phyloP scores from a whole-genome alignment of 1,284 basidiomycete species.

The Cutaneotrichosporon curvatum region DNA sequence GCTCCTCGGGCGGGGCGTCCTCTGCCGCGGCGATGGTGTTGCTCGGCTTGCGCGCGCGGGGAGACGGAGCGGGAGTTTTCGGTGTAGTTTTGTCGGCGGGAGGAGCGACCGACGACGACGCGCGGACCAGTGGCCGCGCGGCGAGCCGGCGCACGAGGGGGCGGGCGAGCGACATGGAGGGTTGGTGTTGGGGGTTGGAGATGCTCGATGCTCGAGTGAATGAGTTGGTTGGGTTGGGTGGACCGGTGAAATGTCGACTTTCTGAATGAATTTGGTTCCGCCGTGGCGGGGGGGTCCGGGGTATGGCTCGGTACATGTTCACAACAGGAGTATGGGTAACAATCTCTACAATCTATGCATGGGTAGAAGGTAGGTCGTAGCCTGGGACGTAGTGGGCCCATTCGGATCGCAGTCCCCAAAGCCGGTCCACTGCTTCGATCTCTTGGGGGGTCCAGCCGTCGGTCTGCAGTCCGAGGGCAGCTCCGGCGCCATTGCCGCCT shows the following conservation, averaged over 20 bases:
- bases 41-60: constrained; percentile 2
- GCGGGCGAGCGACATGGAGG: constrained; percentile 11
- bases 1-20: neutral
- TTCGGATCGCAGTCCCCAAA: constrained; percentile 18
- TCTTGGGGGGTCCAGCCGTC: constrained; percentile 22
- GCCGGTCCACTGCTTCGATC: constrained; percentile 21
- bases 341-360: no score
- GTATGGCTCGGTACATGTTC: no score
- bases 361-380: neutral
- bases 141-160: constrained; percentile 1
- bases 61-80: constrained; percentile 11
- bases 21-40: no score
- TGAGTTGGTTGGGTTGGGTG: neutral
- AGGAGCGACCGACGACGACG: constrained; percentile 4
- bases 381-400: constrained; percentile 20
- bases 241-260: no score
- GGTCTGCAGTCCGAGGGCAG: constrained; percentile 1
- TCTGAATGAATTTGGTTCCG: constrained; percentile 4
- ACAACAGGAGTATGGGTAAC: no score
- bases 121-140: neutral
- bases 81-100: no score
- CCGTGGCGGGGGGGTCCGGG: no score
- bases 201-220: constrained; percentile 1
- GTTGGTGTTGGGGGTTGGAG: neutral
- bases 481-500: neutral